phyloP scores from a whole-genome alignment of 2,329 filamentous ascomycete genomes.

The Chrysosphaeria jannelii region DNA sequence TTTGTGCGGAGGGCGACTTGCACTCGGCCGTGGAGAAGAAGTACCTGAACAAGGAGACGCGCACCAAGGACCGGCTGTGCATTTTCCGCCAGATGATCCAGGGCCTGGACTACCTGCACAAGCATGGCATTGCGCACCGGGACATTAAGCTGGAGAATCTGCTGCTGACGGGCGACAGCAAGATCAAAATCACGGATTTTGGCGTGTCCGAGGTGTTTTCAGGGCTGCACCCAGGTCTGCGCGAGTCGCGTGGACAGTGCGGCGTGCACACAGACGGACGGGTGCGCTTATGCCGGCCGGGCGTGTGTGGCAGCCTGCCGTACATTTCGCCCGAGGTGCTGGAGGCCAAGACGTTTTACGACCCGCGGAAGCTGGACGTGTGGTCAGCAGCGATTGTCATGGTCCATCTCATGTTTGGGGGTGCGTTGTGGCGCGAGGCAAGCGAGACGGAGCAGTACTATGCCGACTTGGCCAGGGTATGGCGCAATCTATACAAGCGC shows the following conservation, averaged over 20 bases:
- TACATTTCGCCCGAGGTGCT: constrained; percentile 75
- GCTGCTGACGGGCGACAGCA: constrained; percentile 46
- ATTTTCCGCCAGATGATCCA: constrained; percentile 74
- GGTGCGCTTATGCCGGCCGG: constrained; percentile 40
- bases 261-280: constrained; percentile 40
- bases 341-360: constrained; percentile 29
- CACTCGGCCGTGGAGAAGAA: constrained; percentile 43
- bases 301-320: constrained; percentile 58
- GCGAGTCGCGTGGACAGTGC: constrained; percentile 42
- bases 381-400: constrained; percentile 71
- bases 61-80: constrained; percentile 41
- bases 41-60: constrained; percentile 32
- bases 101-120: constrained; percentile 56
- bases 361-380: constrained; percentile 54
- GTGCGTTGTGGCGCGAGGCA: constrained; percentile 45
- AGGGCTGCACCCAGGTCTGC: constrained; percentile 50
- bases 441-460: constrained; percentile 17
- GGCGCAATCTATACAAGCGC: no score
- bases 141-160: constrained; percentile 81
- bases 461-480: no score
- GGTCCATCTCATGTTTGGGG: constrained; percentile 43
- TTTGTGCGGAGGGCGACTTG: constrained; percentile 55
- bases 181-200: constrained; percentile 78
- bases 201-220: constrained; percentile 67
- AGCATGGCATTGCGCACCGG: constrained; percentile 61